phyloP scores from a whole-genome alignment of 805 yeast species.

The Saccharomyces cerevisiae region DNA sequence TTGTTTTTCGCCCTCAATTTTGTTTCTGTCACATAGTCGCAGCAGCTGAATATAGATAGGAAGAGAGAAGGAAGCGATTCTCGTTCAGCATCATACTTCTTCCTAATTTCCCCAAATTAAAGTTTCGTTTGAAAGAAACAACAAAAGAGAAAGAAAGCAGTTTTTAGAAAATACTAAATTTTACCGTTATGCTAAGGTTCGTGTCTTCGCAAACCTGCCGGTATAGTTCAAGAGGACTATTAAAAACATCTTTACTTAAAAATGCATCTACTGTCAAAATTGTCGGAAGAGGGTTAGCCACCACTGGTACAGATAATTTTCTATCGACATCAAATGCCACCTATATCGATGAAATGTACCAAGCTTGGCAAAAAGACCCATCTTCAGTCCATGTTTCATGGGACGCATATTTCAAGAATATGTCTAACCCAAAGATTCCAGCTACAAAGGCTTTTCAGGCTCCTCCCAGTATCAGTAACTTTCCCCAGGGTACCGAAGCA shows the following conservation, averaged over 20 bases:
- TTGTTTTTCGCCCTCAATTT: background rate
- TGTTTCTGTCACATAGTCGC: background rate
- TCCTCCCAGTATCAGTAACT: constrained; percentile 85
- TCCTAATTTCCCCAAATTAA: background rate
- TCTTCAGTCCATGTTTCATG: constrained; percentile 87
- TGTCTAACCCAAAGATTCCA: constrained; percentile 62
- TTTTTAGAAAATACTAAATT: background rate
- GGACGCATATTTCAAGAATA: constrained; percentile 92
- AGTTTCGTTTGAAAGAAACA: background rate
- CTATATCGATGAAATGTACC: constrained; percentile 96
- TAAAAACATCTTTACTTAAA: constrained; percentile 1
- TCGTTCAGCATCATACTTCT: background rate
- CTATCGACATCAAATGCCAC: constrained; percentile 77
- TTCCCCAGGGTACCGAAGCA: constrained; percentile 64
- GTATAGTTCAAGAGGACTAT: constrained; percentile 1
- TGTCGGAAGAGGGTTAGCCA: constrained; percentile 6
- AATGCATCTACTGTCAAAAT: background rate
- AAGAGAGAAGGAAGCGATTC: background rate
- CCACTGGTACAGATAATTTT: constrained; percentile 52
- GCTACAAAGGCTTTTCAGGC: constrained; percentile 74
- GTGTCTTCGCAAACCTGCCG: constrained; percentile 3
- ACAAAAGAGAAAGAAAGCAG: background rate
- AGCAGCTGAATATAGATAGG: background rate
- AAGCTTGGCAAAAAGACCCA: constrained; percentile 90
- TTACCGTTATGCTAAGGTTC: constrained; percentile 6